Conservation (phyloP, 2,329 filamentous ascomycete genomes). For the Alternaria sp. region DNA sequence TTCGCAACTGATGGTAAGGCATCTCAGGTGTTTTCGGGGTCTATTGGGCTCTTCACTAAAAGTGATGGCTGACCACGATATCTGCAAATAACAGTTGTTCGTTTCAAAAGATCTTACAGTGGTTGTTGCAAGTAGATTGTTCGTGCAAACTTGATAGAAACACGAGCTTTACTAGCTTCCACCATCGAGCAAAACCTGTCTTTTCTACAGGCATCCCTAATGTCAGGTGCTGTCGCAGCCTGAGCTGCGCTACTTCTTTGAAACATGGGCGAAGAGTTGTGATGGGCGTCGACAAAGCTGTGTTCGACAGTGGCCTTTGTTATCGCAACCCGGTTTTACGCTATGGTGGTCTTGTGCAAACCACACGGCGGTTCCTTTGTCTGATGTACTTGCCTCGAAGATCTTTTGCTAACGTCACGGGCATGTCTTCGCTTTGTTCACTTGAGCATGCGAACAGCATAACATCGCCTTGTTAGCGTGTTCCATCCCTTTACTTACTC, state of each 20-base stretch:
- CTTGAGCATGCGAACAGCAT: neutral
- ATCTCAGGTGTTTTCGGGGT: neutral
- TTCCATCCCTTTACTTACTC: neutral
- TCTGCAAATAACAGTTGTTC: neutral
- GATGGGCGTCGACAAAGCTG: slow-evolving; percentile 6
- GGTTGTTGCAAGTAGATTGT: neutral
- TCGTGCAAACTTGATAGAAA: neutral
- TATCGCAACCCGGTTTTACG: neutral
- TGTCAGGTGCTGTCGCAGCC: neutral
- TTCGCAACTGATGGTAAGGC: neutral
- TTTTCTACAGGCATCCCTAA: neutral
- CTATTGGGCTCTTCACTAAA: fast-evolving
- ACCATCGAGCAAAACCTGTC: neutral
- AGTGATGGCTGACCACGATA: no score
- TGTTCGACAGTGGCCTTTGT: slow-evolving; percentile 12
- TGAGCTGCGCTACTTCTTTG: slow-evolving; percentile 10
- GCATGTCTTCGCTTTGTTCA: slow-evolving; percentile 8
- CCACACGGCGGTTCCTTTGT: slow-evolving; percentile 10
- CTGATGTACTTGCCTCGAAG: neutral
- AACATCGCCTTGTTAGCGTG: neutral
- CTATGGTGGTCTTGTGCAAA: neutral
- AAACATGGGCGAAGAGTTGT: neutral
- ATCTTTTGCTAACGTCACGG: neutral
- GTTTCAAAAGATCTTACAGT: neutral
- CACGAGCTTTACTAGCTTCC: neutral